Percentiles rank a stretch among this genome's conserved stretches.
Conservation (phyloP, 768 basidiomycete genomes). For the Lactifluus subvellereus region DNA sequence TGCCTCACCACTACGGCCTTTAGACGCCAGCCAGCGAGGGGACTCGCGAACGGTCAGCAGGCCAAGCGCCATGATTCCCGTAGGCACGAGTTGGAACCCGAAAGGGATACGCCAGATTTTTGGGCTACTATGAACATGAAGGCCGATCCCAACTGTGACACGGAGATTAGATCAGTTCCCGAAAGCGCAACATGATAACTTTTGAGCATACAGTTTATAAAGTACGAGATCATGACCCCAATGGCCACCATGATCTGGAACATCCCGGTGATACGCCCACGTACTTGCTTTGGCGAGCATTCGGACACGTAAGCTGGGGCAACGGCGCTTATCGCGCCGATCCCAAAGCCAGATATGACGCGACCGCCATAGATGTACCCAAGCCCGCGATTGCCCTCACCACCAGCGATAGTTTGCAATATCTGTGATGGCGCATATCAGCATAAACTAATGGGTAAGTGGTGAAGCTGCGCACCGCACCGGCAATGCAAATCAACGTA, state of each 20-base stretch:
- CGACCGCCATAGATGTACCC: constrained; percentile 75
- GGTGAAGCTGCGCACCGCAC: constrained; percentile 47
- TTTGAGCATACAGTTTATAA: constrained; percentile 58
- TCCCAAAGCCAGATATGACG: constrained; percentile 72
- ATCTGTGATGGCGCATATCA: constrained; percentile 38
- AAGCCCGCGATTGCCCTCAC: constrained; percentile 49
- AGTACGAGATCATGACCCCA: constrained; percentile 83
- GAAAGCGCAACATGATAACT: neutral
- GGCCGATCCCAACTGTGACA: constrained; percentile 49
- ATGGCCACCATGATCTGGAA: constrained; percentile 86
- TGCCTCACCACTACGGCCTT: constrained; percentile 50
- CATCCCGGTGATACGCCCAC: constrained; percentile 77
- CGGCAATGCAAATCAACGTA: constrained; percentile 58
- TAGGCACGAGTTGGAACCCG: constrained; percentile 69
- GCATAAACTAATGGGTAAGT: neutral
- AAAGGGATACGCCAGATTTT: constrained; percentile 69
- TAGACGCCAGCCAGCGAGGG: constrained; percentile 69
- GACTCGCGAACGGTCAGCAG: constrained; percentile 69
- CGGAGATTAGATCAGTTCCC: neutral
- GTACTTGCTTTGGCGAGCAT: constrained; percentile 80
- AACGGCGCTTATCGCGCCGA: constrained; percentile 79
- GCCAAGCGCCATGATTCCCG: constrained; percentile 63
- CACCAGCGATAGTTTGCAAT: constrained; percentile 61
- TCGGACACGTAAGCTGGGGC: constrained; percentile 85
- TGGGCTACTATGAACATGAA: constrained; percentile 43